phyloP scores from a whole-genome alignment of 352 stramenopile species.

The Blastocystis sp. region DNA sequence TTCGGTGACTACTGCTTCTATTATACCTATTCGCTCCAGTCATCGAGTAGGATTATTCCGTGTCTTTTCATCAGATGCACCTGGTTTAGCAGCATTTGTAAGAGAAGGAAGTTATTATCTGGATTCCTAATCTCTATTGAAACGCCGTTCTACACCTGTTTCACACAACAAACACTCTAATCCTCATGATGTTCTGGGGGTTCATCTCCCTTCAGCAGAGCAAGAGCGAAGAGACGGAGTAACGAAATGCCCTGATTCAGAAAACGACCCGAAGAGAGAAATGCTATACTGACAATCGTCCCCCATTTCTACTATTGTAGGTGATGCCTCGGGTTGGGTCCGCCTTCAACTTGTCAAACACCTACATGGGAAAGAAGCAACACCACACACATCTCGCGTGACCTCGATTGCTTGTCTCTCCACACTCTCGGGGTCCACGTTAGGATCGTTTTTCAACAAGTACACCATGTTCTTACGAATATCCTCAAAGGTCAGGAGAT shows the following conservation, averaged over 20 bases:
- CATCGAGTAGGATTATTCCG: too few species aligned
- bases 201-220: slow-evolving; percentile 6
- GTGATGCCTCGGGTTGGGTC: not conserved
- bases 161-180: not conserved
- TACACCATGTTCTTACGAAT: not conserved
- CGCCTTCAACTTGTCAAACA: slow-evolving; percentile 23
- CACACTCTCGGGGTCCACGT: not conserved
- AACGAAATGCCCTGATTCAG: not conserved
- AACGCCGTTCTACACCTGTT: too few species aligned
- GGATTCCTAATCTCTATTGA: too few species aligned
- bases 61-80: too few species aligned
- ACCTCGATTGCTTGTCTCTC: not conserved
- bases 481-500: not conserved
- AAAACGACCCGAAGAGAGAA: not conserved
- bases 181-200: not conserved
- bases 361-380: not conserved
- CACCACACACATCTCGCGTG: not conserved
- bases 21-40: too few species aligned
- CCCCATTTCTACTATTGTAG: not conserved
- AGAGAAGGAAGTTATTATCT: too few species aligned
- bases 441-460: not conserved
- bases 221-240: not conserved
- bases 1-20: too few species aligned
- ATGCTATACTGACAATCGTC: not conserved
- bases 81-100: too few species aligned